Conservation (phyloP, 164 flowering plant species). For the Vitis rotundifolia region DNA sequence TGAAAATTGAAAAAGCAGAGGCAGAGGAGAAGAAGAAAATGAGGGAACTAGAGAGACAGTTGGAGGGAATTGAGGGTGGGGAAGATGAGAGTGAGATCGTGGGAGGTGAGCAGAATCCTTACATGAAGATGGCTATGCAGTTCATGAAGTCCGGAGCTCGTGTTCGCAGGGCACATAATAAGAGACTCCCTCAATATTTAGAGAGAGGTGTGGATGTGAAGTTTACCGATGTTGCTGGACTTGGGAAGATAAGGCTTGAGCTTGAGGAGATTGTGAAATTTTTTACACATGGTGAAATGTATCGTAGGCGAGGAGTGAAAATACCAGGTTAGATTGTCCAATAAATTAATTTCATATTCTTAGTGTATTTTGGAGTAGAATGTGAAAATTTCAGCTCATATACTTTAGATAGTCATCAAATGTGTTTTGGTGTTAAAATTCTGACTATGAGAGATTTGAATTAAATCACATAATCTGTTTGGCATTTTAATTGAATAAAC, state of each 20-base stretch:
- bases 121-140: slow-evolving; percentile 73
- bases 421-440: not conserved
- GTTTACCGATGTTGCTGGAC: slow-evolving; percentile 96
- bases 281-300: slow-evolving; percentile 94
- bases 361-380: not conserved
- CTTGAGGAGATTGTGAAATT: slow-evolving; percentile 98
- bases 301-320: slow-evolving; percentile 86
- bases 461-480: not conserved
- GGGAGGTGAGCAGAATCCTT: slow-evolving; percentile 56
- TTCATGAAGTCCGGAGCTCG: slow-evolving; percentile 97
- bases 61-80: slow-evolving; percentile 57
- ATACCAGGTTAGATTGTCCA: slow-evolving; percentile 69
- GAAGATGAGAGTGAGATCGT: slow-evolving; percentile 59
- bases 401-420: not conserved
- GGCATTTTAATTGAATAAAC: not conserved
- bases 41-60: slow-evolving; percentile 70
- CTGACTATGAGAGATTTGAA: not conserved
- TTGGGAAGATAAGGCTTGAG: slow-evolving; percentile 88
- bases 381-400: not conserved
- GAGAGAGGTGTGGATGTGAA: slow-evolving; percentile 89
- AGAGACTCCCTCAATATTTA: slow-evolving; percentile 70
- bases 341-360: not conserved
- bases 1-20: slow-evolving; percentile 88
- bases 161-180: slow-evolving; percentile 61
- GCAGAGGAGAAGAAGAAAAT: slow-evolving; percentile 87